A percentile compares a stretch with the other conserved stretches of the same genome.
These are phyloP conservation scores for Glaciozyma martinii DNA, from an alignment of 768 basidiomycete genomes.

Conservation along the genomic window DNA sequence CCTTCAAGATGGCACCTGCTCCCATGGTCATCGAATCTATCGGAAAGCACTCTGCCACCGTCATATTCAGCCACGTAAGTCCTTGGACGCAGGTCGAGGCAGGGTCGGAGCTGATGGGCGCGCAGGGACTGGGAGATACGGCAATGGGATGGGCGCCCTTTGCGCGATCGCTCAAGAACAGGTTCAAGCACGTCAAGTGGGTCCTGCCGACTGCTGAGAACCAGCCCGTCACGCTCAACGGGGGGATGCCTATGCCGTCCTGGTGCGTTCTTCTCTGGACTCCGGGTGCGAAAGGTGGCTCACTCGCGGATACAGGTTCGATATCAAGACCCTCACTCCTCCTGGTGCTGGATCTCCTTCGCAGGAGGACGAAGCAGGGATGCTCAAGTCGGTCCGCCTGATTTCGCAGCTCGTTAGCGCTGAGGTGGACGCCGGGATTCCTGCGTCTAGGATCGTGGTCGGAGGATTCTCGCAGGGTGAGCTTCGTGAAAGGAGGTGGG, in stretches of 20 bases:
- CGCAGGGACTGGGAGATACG: constrained; percentile 62
- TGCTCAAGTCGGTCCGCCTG: constrained; percentile 55
- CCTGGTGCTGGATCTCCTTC: not conserved
- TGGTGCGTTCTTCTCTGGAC: constrained; percentile 43
- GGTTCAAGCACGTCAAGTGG: constrained; percentile 74
- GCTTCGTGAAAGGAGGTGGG: not conserved
- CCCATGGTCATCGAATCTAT: constrained; percentile 10
- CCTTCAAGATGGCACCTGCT: not conserved
- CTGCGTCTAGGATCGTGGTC: constrained; percentile 46
- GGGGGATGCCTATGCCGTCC: constrained; percentile 63
- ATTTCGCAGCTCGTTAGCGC: constrained; percentile 62
- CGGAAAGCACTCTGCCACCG: constrained; percentile 67
- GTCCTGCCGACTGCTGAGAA: constrained; percentile 68
- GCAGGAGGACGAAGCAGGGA: constrained; percentile 67
- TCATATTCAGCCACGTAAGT: constrained; percentile 71
- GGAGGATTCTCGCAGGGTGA: constrained; percentile 25
- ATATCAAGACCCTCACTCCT: not conserved
- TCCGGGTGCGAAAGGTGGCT: not conserved
- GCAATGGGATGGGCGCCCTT: constrained; percentile 70
- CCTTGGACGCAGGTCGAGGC: constrained; percentile 2
- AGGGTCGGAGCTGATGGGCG: not conserved
- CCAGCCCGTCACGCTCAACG: constrained; percentile 64
- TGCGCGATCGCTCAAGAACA: constrained; percentile 56
- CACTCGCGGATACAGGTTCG: constrained; percentile 5
- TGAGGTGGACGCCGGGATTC: constrained; percentile 64